Evolutionary conservation across 495 filamentous ascomycete genomes (phyloP).

Genomic region (Trichoderma gamsii): DNA sequence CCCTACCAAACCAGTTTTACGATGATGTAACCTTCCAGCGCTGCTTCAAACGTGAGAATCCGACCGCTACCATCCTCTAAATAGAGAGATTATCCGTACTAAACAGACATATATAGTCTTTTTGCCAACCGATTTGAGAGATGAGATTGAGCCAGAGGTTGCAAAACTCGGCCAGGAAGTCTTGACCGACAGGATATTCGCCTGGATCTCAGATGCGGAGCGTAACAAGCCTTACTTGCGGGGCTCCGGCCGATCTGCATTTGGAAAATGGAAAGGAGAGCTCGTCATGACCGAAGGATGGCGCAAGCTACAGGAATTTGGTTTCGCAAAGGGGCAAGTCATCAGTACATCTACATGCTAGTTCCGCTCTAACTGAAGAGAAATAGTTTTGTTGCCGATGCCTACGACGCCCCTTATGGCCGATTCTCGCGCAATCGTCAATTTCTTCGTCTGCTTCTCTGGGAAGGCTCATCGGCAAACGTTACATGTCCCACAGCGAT

Average conservation of each 20-base stretch:
- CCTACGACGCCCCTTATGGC: conserved; percentile 43
- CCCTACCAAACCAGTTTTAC: conserved; percentile 41
- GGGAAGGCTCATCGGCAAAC: conserved; percentile 53
- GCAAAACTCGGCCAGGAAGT: conserved; percentile 38
- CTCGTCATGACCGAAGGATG: conserved; percentile 53
- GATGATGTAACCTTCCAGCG: conserved; percentile 39
- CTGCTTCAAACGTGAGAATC: conserved; percentile 32
- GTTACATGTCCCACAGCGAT: conserved; percentile 66
- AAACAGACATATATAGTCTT: conserved; percentile 36
- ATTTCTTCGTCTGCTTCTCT: conserved; percentile 56
- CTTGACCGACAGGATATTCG: conserved; percentile 38
- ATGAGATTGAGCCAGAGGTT: conserved; percentile 34
- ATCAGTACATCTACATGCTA: neutral
- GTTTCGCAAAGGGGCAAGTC: conserved; percentile 42
- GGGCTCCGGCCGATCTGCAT: conserved; percentile 41
- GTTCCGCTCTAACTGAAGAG: neutral
- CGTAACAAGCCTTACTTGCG: conserved; percentile 48
- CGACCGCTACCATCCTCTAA: neutral
- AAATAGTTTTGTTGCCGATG: conserved; percentile 42
- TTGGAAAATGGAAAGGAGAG: conserved; percentile 41
- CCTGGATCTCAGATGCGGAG: conserved; percentile 54
- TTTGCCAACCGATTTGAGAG: conserved; percentile 33
- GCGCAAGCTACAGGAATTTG: conserved; percentile 49
- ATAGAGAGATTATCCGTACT: neutral
- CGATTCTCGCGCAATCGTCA: conserved; percentile 47